phyloP scores from a whole-genome alignment of 176 grass and related monocot genomes.

The Chrysopogon serrulatus region DNA sequence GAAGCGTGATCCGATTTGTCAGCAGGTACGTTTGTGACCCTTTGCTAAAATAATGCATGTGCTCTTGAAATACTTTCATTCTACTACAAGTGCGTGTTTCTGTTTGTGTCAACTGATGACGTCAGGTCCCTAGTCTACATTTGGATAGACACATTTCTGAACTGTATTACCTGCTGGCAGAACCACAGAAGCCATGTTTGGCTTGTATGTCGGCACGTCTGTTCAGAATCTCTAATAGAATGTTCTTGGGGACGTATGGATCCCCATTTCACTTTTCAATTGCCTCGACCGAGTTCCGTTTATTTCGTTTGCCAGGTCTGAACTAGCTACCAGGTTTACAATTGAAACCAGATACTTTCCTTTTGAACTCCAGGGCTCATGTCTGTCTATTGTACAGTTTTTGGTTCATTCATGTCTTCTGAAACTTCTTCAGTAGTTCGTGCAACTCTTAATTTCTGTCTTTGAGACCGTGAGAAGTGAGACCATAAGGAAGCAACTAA shows the following conservation, averaged over 20 bases:
- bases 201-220: too few relatives aligned
- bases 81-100: too few relatives aligned
- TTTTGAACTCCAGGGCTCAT: neutral
- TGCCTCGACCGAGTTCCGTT: neutral
- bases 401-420: neutral
- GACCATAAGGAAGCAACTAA: neutral
- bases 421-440: neutral
- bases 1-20: too few relatives aligned
- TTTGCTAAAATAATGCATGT: neutral
- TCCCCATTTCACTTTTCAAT: neutral
- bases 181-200: too few relatives aligned
- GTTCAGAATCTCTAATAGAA: too few relatives aligned
- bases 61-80: neutral
- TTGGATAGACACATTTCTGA: neutral
- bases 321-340: neutral
- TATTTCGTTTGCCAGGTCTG: neutral
- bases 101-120: too few relatives aligned
- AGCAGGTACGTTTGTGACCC: too few relatives aligned
- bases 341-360: neutral
- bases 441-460: neutral
- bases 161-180: too few relatives aligned
- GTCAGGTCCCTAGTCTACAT: neutral
- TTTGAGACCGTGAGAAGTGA: too few relatives aligned
- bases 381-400: neutral
- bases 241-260: too few relatives aligned